Conservation (phyloP, 805 yeast species). For the Scheffersomyces ergatensis region DNA sequence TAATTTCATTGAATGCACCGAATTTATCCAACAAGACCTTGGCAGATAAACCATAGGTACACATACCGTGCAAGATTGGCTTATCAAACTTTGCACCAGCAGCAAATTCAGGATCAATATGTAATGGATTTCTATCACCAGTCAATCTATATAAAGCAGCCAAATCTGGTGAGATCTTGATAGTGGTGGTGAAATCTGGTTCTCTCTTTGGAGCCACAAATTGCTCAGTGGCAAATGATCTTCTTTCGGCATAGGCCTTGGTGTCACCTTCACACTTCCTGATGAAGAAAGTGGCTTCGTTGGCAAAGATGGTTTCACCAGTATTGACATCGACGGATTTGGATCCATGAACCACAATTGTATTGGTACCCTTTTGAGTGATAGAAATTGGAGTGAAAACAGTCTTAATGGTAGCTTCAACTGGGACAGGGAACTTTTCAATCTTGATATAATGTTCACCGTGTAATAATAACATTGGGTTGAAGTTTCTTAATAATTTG, state of each 20-base stretch:
- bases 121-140: constrained; percentile 94
- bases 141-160: constrained; percentile 89
- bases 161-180: constrained; percentile 63
- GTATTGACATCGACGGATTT: constrained; percentile 65
- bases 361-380: constrained; percentile 83
- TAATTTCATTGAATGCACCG: constrained; percentile 81
- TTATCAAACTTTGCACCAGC: constrained; percentile 77
- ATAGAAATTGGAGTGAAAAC: constrained; percentile 68
- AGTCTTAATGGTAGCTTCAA: constrained; percentile 61
- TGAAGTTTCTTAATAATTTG: constrained; percentile 71
- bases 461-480: constrained; percentile 85
- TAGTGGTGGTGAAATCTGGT: constrained; percentile 66
- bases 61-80: constrained; percentile 93
- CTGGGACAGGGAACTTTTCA: constrained; percentile 74
- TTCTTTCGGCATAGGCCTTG: constrained; percentile 45
- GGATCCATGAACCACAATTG: constrained; percentile 70
- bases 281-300: constrained; percentile 81
- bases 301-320: constrained; percentile 70
- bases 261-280: constrained; percentile 68
- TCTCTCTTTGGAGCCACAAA: constrained; percentile 60
- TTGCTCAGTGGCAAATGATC: constrained; percentile 58
- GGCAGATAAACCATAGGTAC: constrained; percentile 79
- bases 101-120: constrained; percentile 90
- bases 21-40: constrained; percentile 74
- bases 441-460: constrained; percentile 92